A percentile compares a stretch with the other conserved stretches of the same genome.
Evolutionary conservation across 164 flowering plant genomes (phyloP).

Genomic region (Pachysandra terminalis): DNA sequence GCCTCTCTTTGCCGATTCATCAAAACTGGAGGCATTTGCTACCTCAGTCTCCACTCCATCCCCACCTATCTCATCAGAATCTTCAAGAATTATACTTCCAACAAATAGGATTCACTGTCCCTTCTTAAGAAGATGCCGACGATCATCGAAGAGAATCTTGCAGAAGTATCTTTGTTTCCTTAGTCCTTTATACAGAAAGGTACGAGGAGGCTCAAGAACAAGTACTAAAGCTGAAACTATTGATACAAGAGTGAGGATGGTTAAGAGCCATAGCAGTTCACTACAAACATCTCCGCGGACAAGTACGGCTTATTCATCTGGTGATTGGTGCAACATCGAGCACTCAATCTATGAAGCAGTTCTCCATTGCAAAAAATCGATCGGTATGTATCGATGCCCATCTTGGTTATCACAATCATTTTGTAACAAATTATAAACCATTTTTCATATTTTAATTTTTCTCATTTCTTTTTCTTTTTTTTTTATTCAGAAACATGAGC

Average conservation of each 20-base stretch:
- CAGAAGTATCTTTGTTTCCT: conserved; percentile 29
- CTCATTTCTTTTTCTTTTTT: neutral
- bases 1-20: conserved; percentile 25
- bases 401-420: neutral
- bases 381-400: conserved; percentile 20
- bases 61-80: conserved; percentile 11
- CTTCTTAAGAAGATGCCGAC: conserved; percentile 22
- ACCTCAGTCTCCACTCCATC: neutral
- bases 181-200: conserved; percentile 14
- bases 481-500: conserved; percentile 25
- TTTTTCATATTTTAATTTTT: neutral
- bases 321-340: conserved; percentile 33
- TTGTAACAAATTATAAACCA: neutral
- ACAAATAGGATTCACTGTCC: neutral
- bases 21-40: conserved; percentile 4
- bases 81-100: conserved; percentile 10
- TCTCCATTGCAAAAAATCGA: conserved; percentile 74
- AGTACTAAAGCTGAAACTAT: conserved; percentile 18
- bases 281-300: conserved; percentile 16
- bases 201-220: conserved; percentile 1
- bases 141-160: conserved; percentile 21
- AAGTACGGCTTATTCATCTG: conserved; percentile 13
- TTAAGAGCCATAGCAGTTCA: conserved; percentile 8
- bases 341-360: conserved; percentile 59
- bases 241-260: conserved; percentile 11